These are phyloP conservation scores for Boletus reticulatus DNA, from an alignment of 768 basidiomycete species.

Conservation along the genomic window DNA sequence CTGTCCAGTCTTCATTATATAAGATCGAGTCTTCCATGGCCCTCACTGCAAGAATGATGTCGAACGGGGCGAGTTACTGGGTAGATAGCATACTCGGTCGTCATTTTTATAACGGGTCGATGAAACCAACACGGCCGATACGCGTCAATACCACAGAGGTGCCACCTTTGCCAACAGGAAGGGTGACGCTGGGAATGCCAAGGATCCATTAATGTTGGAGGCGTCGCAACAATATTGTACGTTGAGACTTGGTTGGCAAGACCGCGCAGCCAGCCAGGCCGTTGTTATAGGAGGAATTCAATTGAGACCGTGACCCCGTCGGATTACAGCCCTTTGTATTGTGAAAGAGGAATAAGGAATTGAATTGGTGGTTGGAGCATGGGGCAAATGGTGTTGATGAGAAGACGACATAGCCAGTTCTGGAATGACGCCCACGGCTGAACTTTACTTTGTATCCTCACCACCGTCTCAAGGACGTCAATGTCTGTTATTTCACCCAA, in stretches of 20 bases:
- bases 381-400: too few relatives aligned
- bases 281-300: background rate
- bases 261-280: background rate
- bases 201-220: background rate
- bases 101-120: constrained; percentile 4
- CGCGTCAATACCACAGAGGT: background rate
- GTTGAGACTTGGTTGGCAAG: background rate
- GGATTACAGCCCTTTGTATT: background rate
- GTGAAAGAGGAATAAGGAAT: background rate
- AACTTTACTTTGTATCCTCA: background rate
- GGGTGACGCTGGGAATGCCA: background rate
- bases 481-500: background rate
- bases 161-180: background rate
- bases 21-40: background rate
- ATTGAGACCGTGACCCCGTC: background rate
- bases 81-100: too few relatives aligned
- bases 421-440: too few relatives aligned
- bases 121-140: background rate
- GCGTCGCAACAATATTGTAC: background rate
- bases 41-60: background rate
- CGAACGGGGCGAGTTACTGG: background rate
- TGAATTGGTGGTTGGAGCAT: background rate
- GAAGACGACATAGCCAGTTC: too few relatives aligned
- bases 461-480: background rate
- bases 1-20: background rate